Conservation (phyloP, 2,329 filamentous ascomycete species). For the Raffaelea deltoideospora region DNA sequence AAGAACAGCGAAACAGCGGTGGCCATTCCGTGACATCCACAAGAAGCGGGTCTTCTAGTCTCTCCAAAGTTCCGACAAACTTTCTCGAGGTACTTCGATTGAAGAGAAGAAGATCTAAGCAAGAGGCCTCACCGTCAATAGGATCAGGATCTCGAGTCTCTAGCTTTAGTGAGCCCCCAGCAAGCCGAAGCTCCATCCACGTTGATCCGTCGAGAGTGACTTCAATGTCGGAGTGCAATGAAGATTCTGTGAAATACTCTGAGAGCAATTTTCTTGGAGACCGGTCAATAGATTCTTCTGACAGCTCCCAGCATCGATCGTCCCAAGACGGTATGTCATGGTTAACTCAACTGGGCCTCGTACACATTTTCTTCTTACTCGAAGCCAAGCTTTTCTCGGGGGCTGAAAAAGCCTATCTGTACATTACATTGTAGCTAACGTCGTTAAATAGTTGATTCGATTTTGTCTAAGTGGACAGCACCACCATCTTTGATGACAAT, state of each 20-base stretch:
- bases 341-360: no score
- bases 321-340: constrained; percentile 9
- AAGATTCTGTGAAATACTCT: neutral
- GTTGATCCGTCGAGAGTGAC: no score
- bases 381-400: no score
- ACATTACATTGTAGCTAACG: no score
- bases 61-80: constrained; percentile 23
- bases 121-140: neutral
- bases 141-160: constrained; percentile 4
- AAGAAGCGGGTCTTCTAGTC: constrained; percentile 26
- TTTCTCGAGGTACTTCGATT: constrained; percentile 25
- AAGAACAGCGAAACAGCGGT: constrained; percentile 14
- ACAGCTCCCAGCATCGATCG: constrained; percentile 6
- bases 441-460: constrained; percentile 21
- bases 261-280: neutral
- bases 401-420: no score
- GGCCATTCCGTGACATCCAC: constrained; percentile 23
- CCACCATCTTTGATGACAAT: constrained; percentile 8
- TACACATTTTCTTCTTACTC: no score
- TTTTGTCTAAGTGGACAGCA: constrained; percentile 27
- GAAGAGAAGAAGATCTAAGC: constrained; percentile 2
- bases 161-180: neutral
- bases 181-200: neutral
- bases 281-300: constrained; percentile 2
- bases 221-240: no score